Conservation (phyloP, 257 asterid genomes). For the Agastache rugosa region DNA sequence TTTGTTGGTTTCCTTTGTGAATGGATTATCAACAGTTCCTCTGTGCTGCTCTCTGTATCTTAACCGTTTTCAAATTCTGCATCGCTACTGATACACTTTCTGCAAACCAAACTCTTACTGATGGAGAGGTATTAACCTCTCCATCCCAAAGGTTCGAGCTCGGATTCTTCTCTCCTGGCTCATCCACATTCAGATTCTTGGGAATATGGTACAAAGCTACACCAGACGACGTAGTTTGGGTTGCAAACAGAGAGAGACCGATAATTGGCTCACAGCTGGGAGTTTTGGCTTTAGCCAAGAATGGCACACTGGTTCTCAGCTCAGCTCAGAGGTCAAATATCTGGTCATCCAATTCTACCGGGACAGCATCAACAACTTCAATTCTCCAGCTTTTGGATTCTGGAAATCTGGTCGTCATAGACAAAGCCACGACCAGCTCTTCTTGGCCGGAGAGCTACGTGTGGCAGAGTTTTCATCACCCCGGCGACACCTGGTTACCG, state of each 20-base stretch:
- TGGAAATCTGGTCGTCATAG: slow-evolving; percentile 19
- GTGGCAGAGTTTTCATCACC: slow-evolving; percentile 33
- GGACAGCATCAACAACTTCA: not conserved
- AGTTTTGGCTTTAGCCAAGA: slow-evolving; percentile 1
- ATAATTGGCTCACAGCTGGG: not conserved
- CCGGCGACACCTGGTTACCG: slow-evolving; percentile 24
- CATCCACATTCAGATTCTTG: slow-evolving; percentile 15
- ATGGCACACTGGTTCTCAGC: slow-evolving; percentile 28
- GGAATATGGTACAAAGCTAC: slow-evolving; percentile 32
- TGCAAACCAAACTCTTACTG: not conserved
- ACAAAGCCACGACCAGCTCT: not conserved
- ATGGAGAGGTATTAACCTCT: slow-evolving; percentile 2
- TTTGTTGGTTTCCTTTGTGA: not conserved
- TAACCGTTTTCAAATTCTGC: not conserved
- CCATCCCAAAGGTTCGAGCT: slow-evolving; percentile 8
- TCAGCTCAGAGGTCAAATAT: not conserved
- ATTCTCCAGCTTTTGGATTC: slow-evolving; percentile 18
- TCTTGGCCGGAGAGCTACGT: not conserved
- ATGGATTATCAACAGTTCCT: not conserved
- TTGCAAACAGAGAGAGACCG: slow-evolving; percentile 30
- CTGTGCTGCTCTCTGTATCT: not conserved
- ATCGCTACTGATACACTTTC: not conserved
- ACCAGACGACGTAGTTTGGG: slow-evolving; percentile 36
- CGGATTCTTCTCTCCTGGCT: slow-evolving; percentile 18
- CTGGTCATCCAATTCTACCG: slow-evolving; percentile 21